phyloP scores from a whole-genome alignment of 179 eudicot genomes.

The Gypsophila paniculata region DNA sequence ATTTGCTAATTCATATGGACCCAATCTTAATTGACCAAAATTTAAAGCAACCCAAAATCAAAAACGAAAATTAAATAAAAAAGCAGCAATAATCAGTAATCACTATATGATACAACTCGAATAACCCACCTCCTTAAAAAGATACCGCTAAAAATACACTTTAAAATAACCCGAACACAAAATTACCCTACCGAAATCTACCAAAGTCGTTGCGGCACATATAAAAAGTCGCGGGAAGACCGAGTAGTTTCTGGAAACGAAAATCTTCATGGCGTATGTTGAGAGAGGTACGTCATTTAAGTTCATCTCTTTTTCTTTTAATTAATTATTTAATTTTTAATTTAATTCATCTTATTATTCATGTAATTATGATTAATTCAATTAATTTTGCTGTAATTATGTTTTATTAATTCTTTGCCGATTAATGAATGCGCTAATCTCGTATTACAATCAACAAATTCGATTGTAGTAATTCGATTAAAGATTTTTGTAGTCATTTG shows the following conservation, averaged over 20 bases:
- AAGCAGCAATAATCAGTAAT: no score
- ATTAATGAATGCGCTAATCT: neutral
- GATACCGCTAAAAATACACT: no score
- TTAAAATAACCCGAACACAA: no score
- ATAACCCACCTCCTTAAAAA: no score
- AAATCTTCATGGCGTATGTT: constrained; percentile 24
- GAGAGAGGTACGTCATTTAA: constrained; percentile 16
- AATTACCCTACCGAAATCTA: no score
- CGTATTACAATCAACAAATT: neutral
- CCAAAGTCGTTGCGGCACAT: no score
- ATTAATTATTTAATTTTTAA: neutral
- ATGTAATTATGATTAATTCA: neutral
- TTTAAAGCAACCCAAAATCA: no score
- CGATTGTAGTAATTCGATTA: neutral
- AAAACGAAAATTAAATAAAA: no score
- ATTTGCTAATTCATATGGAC: no score
- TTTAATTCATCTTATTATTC: neutral
- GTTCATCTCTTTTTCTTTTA: neutral
- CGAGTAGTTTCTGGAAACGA: neutral
- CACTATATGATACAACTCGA: no score
- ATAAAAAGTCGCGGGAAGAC: neutral
- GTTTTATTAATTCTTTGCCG: no score
- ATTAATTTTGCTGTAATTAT: neutral
- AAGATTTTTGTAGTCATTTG: neutral
- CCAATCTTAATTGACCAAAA: no score